Evolutionary conservation across 1,139 yeast genomes (phyloP).

Genomic region (Arxiozyma slooffiae): DNA sequence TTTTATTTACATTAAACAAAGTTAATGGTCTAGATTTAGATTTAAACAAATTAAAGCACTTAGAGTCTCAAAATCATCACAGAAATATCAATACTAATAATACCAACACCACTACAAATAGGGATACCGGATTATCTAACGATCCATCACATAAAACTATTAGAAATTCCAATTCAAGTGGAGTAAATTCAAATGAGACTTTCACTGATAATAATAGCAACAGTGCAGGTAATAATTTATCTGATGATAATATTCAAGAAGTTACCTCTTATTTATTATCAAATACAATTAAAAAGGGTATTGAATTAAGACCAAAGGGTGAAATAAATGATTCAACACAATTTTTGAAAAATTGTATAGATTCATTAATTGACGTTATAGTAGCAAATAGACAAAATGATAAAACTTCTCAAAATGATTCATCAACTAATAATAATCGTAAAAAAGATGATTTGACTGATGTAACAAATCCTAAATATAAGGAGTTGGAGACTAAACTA

Average conservation of each 20-base stretch:
- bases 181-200: background rate
- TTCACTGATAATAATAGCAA: background rate
- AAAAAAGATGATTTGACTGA: background rate
- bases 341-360: conserved; percentile 24
- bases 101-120: background rate
- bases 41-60: conserved; percentile 3
- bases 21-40: conserved; percentile 17
- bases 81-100: conserved; percentile 1
- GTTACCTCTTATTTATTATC: conserved; percentile 26
- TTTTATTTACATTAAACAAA: conserved; percentile 13
- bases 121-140: background rate
- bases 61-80: background rate
- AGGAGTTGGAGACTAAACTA: background rate
- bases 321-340: conserved; percentile 16
- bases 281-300: conserved; percentile 22
- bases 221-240: background rate
- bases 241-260: conserved; percentile 20
- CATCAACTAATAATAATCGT: background rate
- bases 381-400: conserved; percentile 1
- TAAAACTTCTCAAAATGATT: background rate
- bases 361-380: conserved; percentile 12
- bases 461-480: background rate
- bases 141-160: background rate
- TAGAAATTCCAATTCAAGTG: background rate
- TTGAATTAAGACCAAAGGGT: conserved; percentile 20